Percentiles rank a stretch among this genome's conserved stretches.
Evolutionary conservation across 2,329 filamentous ascomycete species (phyloP).

Genomic region (Apiospora rasikravindrae): DNA sequence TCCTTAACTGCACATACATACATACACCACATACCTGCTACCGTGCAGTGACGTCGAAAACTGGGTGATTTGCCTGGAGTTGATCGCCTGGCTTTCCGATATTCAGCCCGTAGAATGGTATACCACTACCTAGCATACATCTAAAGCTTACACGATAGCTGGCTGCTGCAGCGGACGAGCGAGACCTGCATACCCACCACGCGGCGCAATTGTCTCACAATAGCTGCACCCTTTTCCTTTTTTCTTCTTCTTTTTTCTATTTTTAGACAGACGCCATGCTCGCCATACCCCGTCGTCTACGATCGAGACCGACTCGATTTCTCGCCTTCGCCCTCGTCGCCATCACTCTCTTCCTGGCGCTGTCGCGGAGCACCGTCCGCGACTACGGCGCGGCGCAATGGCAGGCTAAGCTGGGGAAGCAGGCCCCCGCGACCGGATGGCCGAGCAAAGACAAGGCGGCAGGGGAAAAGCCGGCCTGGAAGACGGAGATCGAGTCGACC

Average conservation of each 20-base stretch:
- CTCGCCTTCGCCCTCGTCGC: constrained; percentile 7
- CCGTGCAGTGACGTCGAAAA: background rate
- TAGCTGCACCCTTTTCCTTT: background rate
- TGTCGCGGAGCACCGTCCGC: background rate
- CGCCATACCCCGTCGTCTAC: constrained; percentile 7
- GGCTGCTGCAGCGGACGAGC: background rate
- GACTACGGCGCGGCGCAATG: constrained; percentile 4
- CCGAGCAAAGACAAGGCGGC: background rate
- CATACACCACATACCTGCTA: background rate
- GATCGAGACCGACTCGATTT: constrained; percentile 16
- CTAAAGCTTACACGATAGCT: constrained; percentile 7
- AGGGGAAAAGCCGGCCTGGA: background rate
- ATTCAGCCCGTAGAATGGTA: background rate
- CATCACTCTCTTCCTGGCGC: background rate
- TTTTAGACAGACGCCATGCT: background rate
- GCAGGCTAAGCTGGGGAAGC: background rate
- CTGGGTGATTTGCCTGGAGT: constrained; percentile 7
- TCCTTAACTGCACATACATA: background rate
- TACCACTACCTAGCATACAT: background rate
- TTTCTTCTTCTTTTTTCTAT: background rate
- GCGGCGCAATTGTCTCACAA: constrained; percentile 7
- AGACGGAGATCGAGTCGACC: constrained; percentile 10
- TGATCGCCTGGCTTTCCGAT: background rate
- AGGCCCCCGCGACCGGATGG: background rate
- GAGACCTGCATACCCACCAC: background rate